Conservation (phyloP, 306 rosid species). For the Crotalaria pallida region DNA sequence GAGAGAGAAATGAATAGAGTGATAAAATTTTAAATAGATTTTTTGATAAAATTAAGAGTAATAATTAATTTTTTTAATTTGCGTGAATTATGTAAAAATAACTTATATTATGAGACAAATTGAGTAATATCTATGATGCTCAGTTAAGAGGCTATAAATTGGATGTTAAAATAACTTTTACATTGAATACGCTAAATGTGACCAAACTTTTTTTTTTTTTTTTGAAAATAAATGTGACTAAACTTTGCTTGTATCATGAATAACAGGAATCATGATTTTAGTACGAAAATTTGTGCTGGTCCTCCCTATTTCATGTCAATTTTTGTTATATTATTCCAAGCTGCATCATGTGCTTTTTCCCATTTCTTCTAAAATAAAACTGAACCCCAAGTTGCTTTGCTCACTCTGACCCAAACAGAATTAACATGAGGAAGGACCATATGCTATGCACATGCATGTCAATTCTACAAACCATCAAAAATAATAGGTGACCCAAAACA, state of each 20-base stretch:
- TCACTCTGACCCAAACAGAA: conserved; percentile 28
- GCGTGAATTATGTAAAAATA: no score
- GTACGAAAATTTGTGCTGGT: conserved; percentile 14
- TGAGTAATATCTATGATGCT: not conserved
- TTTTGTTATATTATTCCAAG: not conserved
- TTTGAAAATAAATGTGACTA: not conserved
- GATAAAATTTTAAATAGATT: no score
- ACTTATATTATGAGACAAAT: no score
- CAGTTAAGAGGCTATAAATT: not conserved
- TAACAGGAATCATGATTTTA: conserved; percentile 9
- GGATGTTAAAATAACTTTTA: not conserved
- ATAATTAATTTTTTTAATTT: no score
- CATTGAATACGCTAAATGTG: not conserved
- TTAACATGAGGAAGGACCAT: conserved; percentile 28
- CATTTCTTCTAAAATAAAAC: conserved; percentile 16
- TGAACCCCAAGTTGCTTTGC: conserved; percentile 22
- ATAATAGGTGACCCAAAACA: conserved; percentile 1
- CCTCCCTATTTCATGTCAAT: conserved; percentile 3
- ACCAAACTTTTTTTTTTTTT: not conserved
- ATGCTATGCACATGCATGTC: conserved; percentile 49
- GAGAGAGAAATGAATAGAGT: no score
- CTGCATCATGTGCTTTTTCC: conserved; percentile 22
- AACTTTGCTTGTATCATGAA: conserved; percentile 23
- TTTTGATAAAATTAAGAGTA: no score
- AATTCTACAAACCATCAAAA: conserved; percentile 20